A percentile compares a stretch with the other conserved stretches of the same genome.
Evolutionary conservation across 345 rosid genomes (phyloP).

Genomic region (Eucalyptus virginea): DNA sequence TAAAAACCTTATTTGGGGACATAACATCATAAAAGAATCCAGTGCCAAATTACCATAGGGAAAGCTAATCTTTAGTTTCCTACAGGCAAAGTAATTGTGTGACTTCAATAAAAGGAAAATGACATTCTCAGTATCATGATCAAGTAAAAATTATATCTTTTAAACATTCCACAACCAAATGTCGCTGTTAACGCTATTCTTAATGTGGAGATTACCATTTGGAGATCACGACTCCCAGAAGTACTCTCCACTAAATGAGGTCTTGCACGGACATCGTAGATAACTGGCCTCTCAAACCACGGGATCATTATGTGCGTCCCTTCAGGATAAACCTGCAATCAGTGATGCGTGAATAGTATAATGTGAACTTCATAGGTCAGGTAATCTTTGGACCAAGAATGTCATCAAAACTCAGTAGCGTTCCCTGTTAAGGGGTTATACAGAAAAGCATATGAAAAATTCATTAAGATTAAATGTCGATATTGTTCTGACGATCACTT

Average conservation of each 20-base stretch:
- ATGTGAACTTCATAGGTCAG: background rate
- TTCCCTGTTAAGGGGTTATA: background rate
- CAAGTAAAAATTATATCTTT: background rate
- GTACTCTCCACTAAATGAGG: conserved; percentile 87
- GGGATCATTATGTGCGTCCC: conserved; percentile 91
- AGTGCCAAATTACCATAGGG: background rate
- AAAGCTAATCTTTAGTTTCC: background rate
- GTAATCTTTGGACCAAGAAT: background rate
- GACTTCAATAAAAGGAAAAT: background rate
- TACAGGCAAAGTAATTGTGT: background rate
- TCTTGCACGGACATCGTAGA: conserved; percentile 90
- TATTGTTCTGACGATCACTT: background rate
- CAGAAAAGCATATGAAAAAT: background rate
- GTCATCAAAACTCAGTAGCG: background rate
- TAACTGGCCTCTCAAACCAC: conserved; percentile 86
- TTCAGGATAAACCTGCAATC: conserved; percentile 75
- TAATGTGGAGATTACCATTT: conserved; percentile 39
- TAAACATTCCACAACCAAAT: background rate
- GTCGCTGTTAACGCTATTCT: background rate
- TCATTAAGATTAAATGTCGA: background rate
- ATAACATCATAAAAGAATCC: background rate
- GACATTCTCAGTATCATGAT: background rate
- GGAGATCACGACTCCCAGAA: conserved; percentile 95
- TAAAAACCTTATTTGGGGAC: background rate
- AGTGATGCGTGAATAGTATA: background rate